These are phyloP conservation scores for Hymenoscyphus repandus DNA, from an alignment of 2,329 filamentous ascomycete species.

Conservation along the genomic window DNA sequence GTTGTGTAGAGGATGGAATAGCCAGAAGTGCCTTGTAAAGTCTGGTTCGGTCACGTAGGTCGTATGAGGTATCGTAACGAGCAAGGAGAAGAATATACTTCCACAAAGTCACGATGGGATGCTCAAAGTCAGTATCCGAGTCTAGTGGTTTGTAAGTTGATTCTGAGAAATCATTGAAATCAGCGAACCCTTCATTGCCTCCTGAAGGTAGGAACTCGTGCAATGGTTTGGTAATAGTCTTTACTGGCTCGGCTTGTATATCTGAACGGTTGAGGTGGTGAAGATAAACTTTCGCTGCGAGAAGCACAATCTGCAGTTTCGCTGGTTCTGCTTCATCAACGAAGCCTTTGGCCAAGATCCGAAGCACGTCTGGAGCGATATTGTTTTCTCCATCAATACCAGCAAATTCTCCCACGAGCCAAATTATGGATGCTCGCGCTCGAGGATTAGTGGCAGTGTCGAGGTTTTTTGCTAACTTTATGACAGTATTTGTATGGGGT, in stretches of 20 bases:
- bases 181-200: constrained; percentile 26
- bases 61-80: constrained; percentile 91
- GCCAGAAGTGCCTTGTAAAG: constrained; percentile 81
- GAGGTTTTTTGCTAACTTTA: constrained; percentile 84
- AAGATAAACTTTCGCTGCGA: constrained; percentile 95
- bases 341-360: constrained; percentile 83
- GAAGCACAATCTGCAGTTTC: constrained; percentile 84
- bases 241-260: constrained; percentile 33
- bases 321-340: constrained; percentile 76
- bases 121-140: constrained; percentile 34
- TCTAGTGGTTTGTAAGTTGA: constrained; percentile 15
- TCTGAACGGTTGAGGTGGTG: constrained; percentile 71
- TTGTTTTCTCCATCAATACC: constrained; percentile 76
- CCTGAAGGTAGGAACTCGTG: constrained; percentile 19
- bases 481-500: constrained; percentile 77
- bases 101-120: constrained; percentile 75
- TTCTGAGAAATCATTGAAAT: constrained; percentile 17
- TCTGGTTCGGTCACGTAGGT: constrained; percentile 84
- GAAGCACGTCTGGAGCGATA: constrained; percentile 86
- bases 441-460: constrained; percentile 83
- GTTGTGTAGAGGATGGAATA: constrained; percentile 68
- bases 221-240: constrained; percentile 24
- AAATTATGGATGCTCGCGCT: constrained; percentile 90
- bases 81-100: constrained; percentile 78
- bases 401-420: constrained; percentile 93